Evolutionary conservation across 331 rosid species (phyloP).

Genomic region (Rosa hybrid): DNA sequence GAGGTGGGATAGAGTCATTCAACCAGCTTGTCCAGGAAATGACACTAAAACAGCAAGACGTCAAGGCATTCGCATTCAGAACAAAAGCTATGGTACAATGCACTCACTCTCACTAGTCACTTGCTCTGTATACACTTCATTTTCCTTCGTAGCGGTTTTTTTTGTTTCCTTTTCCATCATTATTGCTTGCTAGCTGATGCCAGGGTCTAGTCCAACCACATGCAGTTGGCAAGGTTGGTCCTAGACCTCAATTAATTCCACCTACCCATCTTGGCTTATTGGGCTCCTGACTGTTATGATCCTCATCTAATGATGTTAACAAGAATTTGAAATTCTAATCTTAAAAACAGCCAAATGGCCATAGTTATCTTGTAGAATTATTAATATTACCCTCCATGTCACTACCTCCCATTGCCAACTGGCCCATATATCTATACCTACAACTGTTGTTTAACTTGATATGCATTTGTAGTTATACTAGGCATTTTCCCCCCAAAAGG

Average conservation of each 20-base stretch:
- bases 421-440: background rate
- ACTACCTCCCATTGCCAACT: background rate
- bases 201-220: constrained; percentile 12
- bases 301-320: background rate
- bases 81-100: constrained; percentile 78
- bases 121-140: background rate
- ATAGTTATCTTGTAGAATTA: background rate
- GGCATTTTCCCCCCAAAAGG: background rate
- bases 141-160: background rate
- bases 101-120: background rate
- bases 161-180: constrained; percentile 15
- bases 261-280: background rate
- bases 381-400: background rate
- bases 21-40: constrained; percentile 77
- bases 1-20: constrained; percentile 58
- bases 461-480: background rate
- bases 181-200: constrained; percentile 8
- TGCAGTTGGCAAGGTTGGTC: constrained; percentile 18
- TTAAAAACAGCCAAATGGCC: background rate
- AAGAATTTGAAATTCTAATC: background rate
- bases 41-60: constrained; percentile 54
- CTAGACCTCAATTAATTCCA: background rate
- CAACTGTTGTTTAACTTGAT: background rate
- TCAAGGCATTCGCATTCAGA: constrained; percentile 77
- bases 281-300: constrained; percentile 6